phyloP scores from a whole-genome alignment of 1,284 basidiomycete species.

The Trametes pubescens region DNA sequence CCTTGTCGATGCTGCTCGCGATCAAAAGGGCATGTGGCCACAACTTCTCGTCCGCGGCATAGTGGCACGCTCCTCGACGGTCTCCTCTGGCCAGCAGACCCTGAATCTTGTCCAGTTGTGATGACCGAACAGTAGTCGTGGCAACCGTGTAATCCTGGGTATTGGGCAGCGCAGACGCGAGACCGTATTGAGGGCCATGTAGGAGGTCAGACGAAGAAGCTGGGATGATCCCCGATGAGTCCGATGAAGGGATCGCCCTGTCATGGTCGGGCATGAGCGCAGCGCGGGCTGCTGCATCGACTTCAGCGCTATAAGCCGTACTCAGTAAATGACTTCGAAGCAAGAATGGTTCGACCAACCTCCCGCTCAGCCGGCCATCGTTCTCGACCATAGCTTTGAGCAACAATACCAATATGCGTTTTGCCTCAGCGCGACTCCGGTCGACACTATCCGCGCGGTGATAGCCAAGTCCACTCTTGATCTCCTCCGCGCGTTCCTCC shows the following conservation, averaged over 20 bases:
- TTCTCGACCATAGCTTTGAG: conserved; percentile 85
- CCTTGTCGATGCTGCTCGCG: conserved; percentile 92
- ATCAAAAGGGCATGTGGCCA: conserved; percentile 99
- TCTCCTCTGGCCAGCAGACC: conserved; percentile 84
- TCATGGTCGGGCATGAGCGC: conserved; percentile 70
- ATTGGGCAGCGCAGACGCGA: conserved; percentile 32
- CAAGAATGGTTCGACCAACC: conserved; percentile 54
- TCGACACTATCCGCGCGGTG: conserved; percentile 61
- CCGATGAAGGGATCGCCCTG: conserved; percentile 33
- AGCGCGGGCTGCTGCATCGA: conserved; percentile 70
- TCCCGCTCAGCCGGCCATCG: conserved; percentile 86
- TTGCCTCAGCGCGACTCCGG: conserved; percentile 75
- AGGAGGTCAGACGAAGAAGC: conserved; percentile 35
- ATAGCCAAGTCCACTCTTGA: conserved; percentile 81
- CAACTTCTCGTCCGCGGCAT: conserved; percentile 86
- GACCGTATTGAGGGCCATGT: conserved; percentile 34
- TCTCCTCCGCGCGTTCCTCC: conserved; percentile 76
- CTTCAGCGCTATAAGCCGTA: conserved; percentile 58
- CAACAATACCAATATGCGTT: conserved; percentile 77
- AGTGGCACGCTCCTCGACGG: conserved; percentile 87
- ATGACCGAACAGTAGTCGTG: conserved; percentile 53
- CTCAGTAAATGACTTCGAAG: conserved; percentile 13
- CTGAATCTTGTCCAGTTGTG: conserved; percentile 81
- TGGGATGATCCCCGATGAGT: conserved; percentile 31
- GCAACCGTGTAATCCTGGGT: conserved; percentile 35